phyloP scores from a whole-genome alignment of 2,329 filamentous ascomycete species.

The Colletotrichum tropicale region DNA sequence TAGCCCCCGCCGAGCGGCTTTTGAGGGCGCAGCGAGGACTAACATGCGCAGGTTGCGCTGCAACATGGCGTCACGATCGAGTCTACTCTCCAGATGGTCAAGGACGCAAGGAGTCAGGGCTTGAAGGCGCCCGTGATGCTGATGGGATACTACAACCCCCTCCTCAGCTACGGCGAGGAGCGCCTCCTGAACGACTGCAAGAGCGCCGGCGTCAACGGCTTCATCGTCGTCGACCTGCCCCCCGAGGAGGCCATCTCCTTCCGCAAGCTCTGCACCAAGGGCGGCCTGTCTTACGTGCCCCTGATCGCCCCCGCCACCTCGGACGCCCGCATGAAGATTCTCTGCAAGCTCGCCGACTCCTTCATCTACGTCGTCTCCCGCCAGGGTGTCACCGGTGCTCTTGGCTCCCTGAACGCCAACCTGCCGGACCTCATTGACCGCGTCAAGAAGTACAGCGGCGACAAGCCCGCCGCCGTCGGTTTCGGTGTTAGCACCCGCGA shows the following conservation, averaged over 20 bases:
- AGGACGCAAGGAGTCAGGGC: conserved; percentile 77
- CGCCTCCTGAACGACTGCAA: conserved; percentile 83
- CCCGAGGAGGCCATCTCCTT: conserved; percentile 96
- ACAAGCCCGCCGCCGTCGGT: conserved; percentile 88
- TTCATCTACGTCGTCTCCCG: conserved; percentile 99
- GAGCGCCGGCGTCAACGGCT: conserved; percentile 87
- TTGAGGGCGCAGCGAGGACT: not conserved
- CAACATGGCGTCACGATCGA: conserved; percentile 86
- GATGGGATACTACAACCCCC: conserved; percentile 99
- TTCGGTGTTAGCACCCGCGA: conserved; percentile 96
- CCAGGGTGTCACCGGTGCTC: conserved; percentile 95
- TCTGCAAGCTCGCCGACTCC: conserved; percentile 95
- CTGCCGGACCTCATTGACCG: conserved; percentile 82
- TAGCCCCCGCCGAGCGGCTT: conserved; percentile 20
- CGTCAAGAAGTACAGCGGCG: conserved; percentile 91
- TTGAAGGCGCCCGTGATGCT: conserved; percentile 84
- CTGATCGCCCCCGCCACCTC: conserved; percentile 94
- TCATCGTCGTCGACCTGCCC: conserved; percentile 94
- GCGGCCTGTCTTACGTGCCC: conserved; percentile 92
- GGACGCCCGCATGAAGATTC: conserved; percentile 89
- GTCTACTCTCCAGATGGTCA: conserved; percentile 82
- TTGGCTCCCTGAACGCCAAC: conserved; percentile 79
- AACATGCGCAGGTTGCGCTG: conserved; percentile 64
- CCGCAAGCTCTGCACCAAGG: conserved; percentile 80
- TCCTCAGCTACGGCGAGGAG: conserved; percentile 94